These are phyloP conservation scores for Zelopaecilomyces penicillatus DNA, from an alignment of 2,329 filamentous ascomycete species.

Conservation along the genomic window DNA sequence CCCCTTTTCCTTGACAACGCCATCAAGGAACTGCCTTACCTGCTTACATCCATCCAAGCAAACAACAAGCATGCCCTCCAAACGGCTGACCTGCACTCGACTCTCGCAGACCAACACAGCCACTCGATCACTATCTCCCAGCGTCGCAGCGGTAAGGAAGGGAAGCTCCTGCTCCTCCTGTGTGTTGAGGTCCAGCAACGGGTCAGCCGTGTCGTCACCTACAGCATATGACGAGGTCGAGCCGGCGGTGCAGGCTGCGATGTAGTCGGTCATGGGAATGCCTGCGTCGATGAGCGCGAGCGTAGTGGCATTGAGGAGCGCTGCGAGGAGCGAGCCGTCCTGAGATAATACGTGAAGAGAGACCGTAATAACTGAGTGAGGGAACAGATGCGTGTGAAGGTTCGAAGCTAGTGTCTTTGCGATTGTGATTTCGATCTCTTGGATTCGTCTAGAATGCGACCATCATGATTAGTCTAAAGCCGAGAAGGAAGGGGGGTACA, in stretches of 20 bases:
- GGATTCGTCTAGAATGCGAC: conserved; percentile 52
- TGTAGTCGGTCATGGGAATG: conserved; percentile 88
- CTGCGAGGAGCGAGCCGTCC: conserved; percentile 83
- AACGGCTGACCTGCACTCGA: conserved; percentile 67
- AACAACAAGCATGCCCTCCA: conserved; percentile 90
- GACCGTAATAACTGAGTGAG: conserved; percentile 75
- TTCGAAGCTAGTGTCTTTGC: conserved; percentile 67
- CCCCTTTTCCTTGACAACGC: conserved; percentile 66
- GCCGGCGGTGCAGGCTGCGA: conserved; percentile 81
- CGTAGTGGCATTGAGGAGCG: conserved; percentile 83
- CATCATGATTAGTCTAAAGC: background rate
- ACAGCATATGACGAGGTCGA: conserved; percentile 60
- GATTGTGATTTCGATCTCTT: conserved; percentile 75
- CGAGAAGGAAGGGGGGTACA: background rate
- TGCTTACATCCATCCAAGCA: conserved; percentile 88
- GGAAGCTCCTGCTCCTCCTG: conserved; percentile 83
- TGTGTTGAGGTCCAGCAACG: conserved; percentile 69
- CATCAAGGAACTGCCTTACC: conserved; percentile 72
- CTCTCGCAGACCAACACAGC: conserved; percentile 79
- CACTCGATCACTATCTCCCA: conserved; percentile 66
- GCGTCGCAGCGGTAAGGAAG: conserved; percentile 75
- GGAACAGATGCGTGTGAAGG: conserved; percentile 80
- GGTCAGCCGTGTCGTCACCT: conserved; percentile 63
- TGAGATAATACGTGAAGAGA: conserved; percentile 81
- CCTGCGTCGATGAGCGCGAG: conserved; percentile 91